Conservation (phyloP, 2,329 filamentous ascomycete species). For the Seiridium cupressi region DNA sequence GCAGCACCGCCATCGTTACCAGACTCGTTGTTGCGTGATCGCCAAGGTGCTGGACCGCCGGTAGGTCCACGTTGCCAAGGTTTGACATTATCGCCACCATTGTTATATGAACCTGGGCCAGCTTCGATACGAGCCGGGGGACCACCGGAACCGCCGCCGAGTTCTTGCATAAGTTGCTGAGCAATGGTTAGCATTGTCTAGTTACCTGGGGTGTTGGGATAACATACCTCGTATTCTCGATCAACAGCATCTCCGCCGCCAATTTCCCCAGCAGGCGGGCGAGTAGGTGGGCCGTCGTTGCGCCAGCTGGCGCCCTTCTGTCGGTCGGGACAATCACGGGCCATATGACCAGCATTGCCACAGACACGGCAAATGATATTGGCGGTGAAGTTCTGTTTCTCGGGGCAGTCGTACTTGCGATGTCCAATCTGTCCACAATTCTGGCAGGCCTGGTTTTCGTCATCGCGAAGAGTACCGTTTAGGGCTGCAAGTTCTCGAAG, state of each 20-base stretch:
- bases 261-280: conserved; percentile 60
- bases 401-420: conserved; percentile 97
- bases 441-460: conserved; percentile 98
- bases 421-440: conserved; percentile 99
- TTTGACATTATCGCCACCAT: conserved; percentile 58
- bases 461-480: conserved; percentile 97
- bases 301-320: conserved; percentile 91
- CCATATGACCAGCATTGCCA: conserved; percentile 97
- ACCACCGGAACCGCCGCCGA: conserved; percentile 69
- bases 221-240: conserved; percentile 86
- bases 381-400: conserved; percentile 97
- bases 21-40: conserved; percentile 52
- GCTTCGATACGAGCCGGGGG: conserved; percentile 83
- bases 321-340: conserved; percentile 92
- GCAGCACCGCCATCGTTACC: conserved; percentile 32
- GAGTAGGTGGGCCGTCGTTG: conserved; percentile 60
- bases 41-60: conserved; percentile 82
- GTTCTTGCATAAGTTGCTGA: conserved; percentile 95
- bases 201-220: not conserved
- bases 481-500: conserved; percentile 95
- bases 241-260: conserved; percentile 82
- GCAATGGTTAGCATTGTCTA: conserved; percentile 35
- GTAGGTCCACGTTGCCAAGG: conserved; percentile 89
- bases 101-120: conserved; percentile 66
- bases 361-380: conserved; percentile 99